phyloP scores from a whole-genome alignment of 1,284 basidiomycete species.

The Ceratorhiza oryzae-sativae region DNA sequence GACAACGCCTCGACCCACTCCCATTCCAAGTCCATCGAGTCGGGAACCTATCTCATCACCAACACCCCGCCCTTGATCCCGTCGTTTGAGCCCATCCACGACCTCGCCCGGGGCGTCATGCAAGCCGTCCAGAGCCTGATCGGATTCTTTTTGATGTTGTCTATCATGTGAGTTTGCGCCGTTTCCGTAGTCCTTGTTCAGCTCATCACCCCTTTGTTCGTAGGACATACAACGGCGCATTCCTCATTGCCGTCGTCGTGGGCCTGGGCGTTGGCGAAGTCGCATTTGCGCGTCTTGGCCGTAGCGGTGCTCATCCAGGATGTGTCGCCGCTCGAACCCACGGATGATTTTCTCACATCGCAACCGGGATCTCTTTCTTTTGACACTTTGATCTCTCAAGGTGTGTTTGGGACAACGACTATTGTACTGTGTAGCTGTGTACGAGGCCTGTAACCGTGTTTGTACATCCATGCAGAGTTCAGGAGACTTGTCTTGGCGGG shows the following conservation, averaged over 20 bases:
- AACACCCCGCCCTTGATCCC: conserved; percentile 45
- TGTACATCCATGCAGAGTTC: too few species aligned
- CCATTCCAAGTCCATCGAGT: conserved; percentile 33
- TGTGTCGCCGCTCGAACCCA: conserved; percentile 31
- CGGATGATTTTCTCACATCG: background rate
- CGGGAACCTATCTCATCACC: background rate
- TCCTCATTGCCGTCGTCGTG: conserved; percentile 66
- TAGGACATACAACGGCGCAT: conserved; percentile 78
- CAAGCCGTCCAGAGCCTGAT: conserved; percentile 65
- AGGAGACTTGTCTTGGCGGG: too few species aligned
- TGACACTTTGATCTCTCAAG: too few species aligned
- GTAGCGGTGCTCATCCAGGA: conserved; percentile 23
- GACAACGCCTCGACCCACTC: conserved; percentile 36
- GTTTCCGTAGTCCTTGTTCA: background rate
- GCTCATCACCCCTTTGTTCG: background rate
- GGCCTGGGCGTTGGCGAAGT: conserved; percentile 73
- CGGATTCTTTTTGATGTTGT: conserved; percentile 69
- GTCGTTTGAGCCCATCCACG: conserved; percentile 66
- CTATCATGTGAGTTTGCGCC: conserved; percentile 65
- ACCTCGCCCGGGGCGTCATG: conserved; percentile 66
- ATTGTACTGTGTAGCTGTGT: background rate
- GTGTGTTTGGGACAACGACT: background rate
- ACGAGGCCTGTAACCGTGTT: too few species aligned
- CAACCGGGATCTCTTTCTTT: background rate
- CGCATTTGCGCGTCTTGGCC: conserved; percentile 59